Conservation (phyloP, 1,284 basidiomycete species). For the Ceratobasidium sp. region DNA sequence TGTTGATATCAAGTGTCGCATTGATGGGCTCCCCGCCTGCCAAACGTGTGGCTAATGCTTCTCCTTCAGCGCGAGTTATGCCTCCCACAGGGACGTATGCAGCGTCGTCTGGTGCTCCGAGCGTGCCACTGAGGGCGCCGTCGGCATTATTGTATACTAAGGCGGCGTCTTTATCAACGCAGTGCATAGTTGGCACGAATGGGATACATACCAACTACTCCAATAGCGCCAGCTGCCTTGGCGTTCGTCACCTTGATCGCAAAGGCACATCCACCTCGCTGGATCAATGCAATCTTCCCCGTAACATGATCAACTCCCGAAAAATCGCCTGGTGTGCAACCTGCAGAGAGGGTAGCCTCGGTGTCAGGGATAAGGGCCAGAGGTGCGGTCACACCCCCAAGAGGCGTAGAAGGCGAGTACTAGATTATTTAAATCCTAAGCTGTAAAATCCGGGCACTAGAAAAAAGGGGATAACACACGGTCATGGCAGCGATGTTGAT, state of each 20-base stretch:
- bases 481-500: constrained; percentile 27
- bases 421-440: background rate
- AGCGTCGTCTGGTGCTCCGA: background rate
- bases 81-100: constrained; percentile 19
- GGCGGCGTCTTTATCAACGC: background rate
- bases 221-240: constrained; percentile 26
- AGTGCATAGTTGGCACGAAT: background rate
- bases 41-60: constrained; percentile 7
- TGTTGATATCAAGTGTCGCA: constrained; percentile 16
- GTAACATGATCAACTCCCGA: constrained; percentile 10
- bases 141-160: constrained; percentile 31
- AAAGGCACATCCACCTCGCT: constrained; percentile 25
- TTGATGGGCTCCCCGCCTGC: constrained; percentile 1
- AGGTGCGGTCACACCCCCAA: constrained; percentile 21
- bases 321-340: constrained; percentile 22
- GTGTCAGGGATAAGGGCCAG: constrained; percentile 30
- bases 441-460: background rate
- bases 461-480: background rate
- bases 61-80: constrained; percentile 10
- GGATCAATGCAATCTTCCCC: constrained; percentile 35
- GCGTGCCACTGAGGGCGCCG: constrained; percentile 13
- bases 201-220: constrained; percentile 15
- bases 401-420: constrained; percentile 33
- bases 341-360: constrained; percentile 15
- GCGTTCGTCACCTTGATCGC: constrained; percentile 15